Base-by-base conservation (phyloP, 2,329 filamentous ascomycete species). In the Nemania serpens region DNA sequence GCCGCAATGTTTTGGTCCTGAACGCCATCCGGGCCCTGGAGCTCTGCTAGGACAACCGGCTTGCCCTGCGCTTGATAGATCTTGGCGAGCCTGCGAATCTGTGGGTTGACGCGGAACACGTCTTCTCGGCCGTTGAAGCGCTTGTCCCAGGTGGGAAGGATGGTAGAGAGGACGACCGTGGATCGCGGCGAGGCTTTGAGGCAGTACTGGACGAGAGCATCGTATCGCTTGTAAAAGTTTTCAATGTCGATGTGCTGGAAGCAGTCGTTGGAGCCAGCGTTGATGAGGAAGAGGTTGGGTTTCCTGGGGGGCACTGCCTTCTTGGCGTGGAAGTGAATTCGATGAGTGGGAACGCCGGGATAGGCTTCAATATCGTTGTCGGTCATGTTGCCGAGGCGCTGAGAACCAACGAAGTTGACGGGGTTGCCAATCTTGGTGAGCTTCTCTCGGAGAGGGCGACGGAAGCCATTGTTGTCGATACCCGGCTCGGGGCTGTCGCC, bases 201-300 rank as follows among this genome's bases (percentile, higher is more conserved):
- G 11, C 75, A 70, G 58, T 73, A 74, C 48, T 67, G 67, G 6
- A 75, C 66, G 1, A 75, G 54, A 15, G 68, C 66, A 20, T 70
- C 70, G 33, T 75, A 70, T 55, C 72, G 71, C 59, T 71, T 70
- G 45, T 69, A 74, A 42, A 73, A 74, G 63, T 73, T 72, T 55
- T 71, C 64, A 20, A 74, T 69, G 33, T 75, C 69, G 54, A 74
- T 65, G 29, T 72, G 68, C 61, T 71, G 69, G 61, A 73, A 71
- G 47, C 73, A 75, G 50, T 76, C 73, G 50, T 75, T 75, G 52
- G 74, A 74, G 10, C 74, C 74, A 18, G 73, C 73, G 58, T 75
- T 75, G 45, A 76, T 66, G n/a, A 74, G 67, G 52, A 75, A 71
- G 2, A 75, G 47, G 56, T 76, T 74, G 15, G 74, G 74, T 45